phyloP scores from a whole-genome alignment of 2,329 filamentous ascomycete genomes.

The Neospermospora avenae region DNA sequence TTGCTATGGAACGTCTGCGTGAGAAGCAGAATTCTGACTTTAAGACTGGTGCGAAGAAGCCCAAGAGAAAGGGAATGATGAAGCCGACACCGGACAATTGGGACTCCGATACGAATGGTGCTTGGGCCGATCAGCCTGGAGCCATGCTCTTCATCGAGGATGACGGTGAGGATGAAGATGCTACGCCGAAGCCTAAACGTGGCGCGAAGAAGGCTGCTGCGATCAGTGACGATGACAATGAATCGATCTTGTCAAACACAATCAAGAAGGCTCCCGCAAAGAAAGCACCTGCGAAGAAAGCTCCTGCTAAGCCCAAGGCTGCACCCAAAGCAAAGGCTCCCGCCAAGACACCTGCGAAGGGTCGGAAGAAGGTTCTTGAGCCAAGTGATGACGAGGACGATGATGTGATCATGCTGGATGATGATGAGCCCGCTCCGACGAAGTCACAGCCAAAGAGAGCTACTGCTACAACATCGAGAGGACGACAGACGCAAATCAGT shows the following conservation, averaged over 20 bases:
- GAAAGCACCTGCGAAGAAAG: slow-evolving; percentile 38
- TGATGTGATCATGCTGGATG: slow-evolving; percentile 53
- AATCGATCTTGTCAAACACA: slow-evolving; percentile 35
- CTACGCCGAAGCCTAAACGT: slow-evolving; percentile 32
- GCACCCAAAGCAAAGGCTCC: slow-evolving; percentile 39
- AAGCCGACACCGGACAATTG: slow-evolving; percentile 77
- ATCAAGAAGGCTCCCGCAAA: slow-evolving; percentile 37
- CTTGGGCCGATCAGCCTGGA: slow-evolving; percentile 69
- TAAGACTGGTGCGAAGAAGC: slow-evolving; percentile 56
- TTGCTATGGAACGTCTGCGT: slow-evolving; percentile 71
- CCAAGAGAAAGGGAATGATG: slow-evolving; percentile 50
- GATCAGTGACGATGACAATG: slow-evolving; percentile 55
- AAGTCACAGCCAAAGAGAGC: slow-evolving; percentile 35
- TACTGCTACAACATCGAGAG: slow-evolving; percentile 32
- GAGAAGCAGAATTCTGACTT: slow-evolving; percentile 69
- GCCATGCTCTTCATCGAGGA: slow-evolving; percentile 28
- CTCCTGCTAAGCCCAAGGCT: slow-evolving; percentile 41
- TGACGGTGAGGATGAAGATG: slow-evolving; percentile 45
- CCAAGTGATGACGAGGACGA: slow-evolving; percentile 44
- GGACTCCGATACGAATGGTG: slow-evolving; percentile 87
- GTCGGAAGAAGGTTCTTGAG: slow-evolving; percentile 41
- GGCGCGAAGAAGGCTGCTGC: slow-evolving; percentile 40
- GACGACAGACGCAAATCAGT: slow-evolving; percentile 47
- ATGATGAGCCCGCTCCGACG: slow-evolving; percentile 38
- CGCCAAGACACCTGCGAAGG: slow-evolving; percentile 38